Evolutionary conservation across 176 grass and related monocot species (phyloP), one percentile per base, ranked within the genome.

Genomic region (Thalia dealbata): DNA sequence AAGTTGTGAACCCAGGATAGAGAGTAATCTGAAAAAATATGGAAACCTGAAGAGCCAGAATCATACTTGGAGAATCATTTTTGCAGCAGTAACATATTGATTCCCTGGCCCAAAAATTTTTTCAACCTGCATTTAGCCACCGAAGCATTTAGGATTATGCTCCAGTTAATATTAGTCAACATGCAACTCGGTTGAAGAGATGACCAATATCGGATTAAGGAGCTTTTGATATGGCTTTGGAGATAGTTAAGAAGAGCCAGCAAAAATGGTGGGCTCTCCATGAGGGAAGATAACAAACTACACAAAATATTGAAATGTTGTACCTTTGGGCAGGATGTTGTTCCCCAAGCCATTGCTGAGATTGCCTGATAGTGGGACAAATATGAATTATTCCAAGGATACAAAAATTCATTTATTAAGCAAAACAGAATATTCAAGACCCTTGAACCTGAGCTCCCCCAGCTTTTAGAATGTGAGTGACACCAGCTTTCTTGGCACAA

Each of bases 11-110:
- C 50, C 18, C 42, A 68, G 19, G 35, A 43, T 6, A 43, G 29
- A n/a, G 32, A 22, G 28, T 41, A 67, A 41, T 41, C 7, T 67
- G 0, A 35, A 42, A 3, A 7, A 3, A 42, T n/a, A 38, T n/a
- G 18, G 29, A 30, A 41, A 32, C 8, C 64, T 41, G 21, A 41
- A 19, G 58, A 75, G 63, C 27, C 50, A 21, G 80, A 35, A 81
- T 38, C 18, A 78, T 82, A 97, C 93, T 80, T 97, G 93, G 78
- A 97, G 89, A 88, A 97, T 97, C 93, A 97, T 97, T 92, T 97
- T 97, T 56, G 93, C 93, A 80, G 93, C 93, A 14, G 93, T 97
- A 54, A 97, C 93, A 84, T 97, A 97, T 72, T 97, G 93, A 70
- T 97, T 97, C 64, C 93, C 93, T 10, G 93, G 93, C 50, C 93